These are phyloP conservation scores for Monosporascus sp. DNA, from an alignment of 2,329 filamentous ascomycete species.

Conservation along the genomic window DNA sequence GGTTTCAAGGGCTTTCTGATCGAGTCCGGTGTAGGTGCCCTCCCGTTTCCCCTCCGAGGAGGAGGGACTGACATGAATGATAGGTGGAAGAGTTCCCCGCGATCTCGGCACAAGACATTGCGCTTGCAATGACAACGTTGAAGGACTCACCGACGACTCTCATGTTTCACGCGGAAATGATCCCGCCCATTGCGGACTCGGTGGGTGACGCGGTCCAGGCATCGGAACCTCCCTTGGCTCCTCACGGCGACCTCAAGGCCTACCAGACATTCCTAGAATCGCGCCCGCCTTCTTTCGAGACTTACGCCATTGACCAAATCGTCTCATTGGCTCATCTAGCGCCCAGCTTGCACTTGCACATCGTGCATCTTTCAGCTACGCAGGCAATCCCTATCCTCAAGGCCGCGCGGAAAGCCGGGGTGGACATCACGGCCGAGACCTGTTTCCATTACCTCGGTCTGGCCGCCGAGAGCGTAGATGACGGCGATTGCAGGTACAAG, in stretches of 20 bases:
- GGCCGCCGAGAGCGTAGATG: conserved; percentile 71
- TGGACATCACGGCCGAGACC: conserved; percentile 89
- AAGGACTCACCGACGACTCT: conserved; percentile 79
- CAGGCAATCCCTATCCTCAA: conserved; percentile 79
- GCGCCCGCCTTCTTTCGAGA: conserved; percentile 84
- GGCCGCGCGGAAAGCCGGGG: conserved; percentile 63
- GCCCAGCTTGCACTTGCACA: conserved; percentile 79
- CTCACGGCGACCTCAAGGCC: conserved; percentile 64
- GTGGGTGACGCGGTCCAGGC: conserved; percentile 71
- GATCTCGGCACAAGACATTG: conserved; percentile 73
- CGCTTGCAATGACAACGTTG: conserved; percentile 72
- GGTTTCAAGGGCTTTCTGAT: conserved; percentile 98
- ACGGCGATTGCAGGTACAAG: conserved; percentile 88
- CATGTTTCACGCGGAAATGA: conserved; percentile 99
- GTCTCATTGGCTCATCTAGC: conserved; percentile 74
- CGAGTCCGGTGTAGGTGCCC: conserved; percentile 75
- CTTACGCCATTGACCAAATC: conserved; percentile 83
- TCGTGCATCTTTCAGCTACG: conserved; percentile 87
- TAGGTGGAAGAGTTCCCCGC: conserved; percentile 94
- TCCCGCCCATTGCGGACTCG: conserved; percentile 76
- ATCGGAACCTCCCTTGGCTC: conserved; percentile 63
- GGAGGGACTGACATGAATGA: conserved; percentile 6
- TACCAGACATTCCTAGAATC: conserved; percentile 92
- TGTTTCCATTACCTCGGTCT: conserved; percentile 93
- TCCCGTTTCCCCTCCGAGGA: background rate